Base-by-base conservation (phyloP, 2,329 filamentous ascomycete genomes). In the Chaetomium olivaceum region DNA sequence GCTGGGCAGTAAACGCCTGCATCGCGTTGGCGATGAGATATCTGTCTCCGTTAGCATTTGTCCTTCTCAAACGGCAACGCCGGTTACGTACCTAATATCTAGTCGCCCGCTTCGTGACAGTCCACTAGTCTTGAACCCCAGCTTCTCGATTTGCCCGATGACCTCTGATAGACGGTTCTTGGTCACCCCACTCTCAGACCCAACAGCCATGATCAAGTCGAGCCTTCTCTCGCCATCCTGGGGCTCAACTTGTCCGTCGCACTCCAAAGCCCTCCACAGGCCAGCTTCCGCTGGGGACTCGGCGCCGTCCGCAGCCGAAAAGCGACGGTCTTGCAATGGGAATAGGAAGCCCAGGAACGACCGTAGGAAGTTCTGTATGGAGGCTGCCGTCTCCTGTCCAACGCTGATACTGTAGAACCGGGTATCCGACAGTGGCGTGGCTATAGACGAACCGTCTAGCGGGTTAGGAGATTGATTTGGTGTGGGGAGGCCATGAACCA, bases 1-100 rank as follows among this genome's bases (percentile, higher is more conserved):
- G 80, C 64, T 85, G 84, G 1, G 82, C 77, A 5, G 82, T 84
- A 68, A 83, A 85, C 0, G 81, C 78, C 73, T 88, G 86, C 82
- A 89, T 86, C 4, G 84, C 84, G 68, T 82, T 87, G 69, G 82
- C 82, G 62, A 88, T 82, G 58, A 89, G 79, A 69, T 86, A 88
- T 68, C 86, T 88, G 50, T 43, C 5, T 5, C 16, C 11, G 56
- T 69, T 61, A 71, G 46, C 36, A 8, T 25, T 6, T n/a, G 3
- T 4, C 54, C 9, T 33, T 11, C 12, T 25, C 7, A 19, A 29
- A 3, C 16, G 2, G 19, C 57, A 1, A 55, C 29, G 21, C 9
- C 21, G 16, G 55, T 21, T 3, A 71, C 79, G 66, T 77, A 87
- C 85, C 85, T 81, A 33, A 89, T 77, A 71, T 89, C 84, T n/a